Evolutionary conservation across 805 yeast species (phyloP), one percentile per base, ranked within the genome.

Genomic region (Teunomyces kruisii): DNA sequence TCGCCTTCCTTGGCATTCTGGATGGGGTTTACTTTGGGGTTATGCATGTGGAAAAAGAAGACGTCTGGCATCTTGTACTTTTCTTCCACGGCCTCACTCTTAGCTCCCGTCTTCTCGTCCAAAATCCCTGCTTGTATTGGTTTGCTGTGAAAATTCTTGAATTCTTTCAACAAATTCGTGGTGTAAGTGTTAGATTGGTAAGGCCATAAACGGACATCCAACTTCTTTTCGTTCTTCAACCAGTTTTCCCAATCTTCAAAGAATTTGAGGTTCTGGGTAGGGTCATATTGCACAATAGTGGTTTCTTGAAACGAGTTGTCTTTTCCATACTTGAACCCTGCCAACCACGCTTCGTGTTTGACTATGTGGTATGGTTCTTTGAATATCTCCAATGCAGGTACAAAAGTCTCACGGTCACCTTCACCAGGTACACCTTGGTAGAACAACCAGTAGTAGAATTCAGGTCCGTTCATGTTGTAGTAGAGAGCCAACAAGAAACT

Each of bases 381-480:
- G 54, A 69, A 59, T 12, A 61, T 65, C 42, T 61, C 63, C 39
- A 72, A 65, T 4, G 74, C 73, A 3, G 72, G 72, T 13, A 62
- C 60, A 46, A 62, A 62, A 3, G 72, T 67, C 39, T 70, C 75
- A 19, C 68, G 53, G 46, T 70, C 74, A 7, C 71, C 72, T 4
- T 42, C 46, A 0, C 70, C 71, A 14, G 56, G 59, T 2, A 59
- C 58, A 9, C 72, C 73, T 51, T 68, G 75, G 49, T 61, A 68
- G 2, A 70, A 43, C 32, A 70, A 53, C 9, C 50, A 50, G 43
- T 65, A 65, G 52, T 59, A 68, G 49, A 52, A 54, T 1, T 46
- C 42, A 1, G 60, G 57, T 1, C 71, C 70, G 47, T 62, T 54
- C 13, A 63, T 42, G 46, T 67, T 70, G 51, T 69, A 69, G 50